Base-by-base conservation (phyloP, 2,329 filamentous ascomycete species). In the Cryphonectria japonica region DNA sequence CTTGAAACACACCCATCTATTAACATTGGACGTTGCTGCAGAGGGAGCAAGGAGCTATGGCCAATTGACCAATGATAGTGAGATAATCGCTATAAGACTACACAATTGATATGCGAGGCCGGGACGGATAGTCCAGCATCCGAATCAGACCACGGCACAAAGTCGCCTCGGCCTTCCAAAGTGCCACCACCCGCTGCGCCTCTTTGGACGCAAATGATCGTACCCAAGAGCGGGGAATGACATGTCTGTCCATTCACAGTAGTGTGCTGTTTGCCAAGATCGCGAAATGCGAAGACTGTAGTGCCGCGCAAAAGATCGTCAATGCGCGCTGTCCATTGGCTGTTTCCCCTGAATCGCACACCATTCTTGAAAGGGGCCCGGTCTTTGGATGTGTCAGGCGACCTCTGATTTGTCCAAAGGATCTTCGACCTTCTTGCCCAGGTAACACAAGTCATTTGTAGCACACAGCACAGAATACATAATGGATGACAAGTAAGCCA, bases 101-200 rank as follows among this genome's bases (percentile, higher is more conserved):
- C 26, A n/a, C 41, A 32, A 9, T 29, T 13, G 16, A 16, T n/a
- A 13, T 39, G n/a, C 39, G n/a, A 64, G n/a, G n/a, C 8, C 3
- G 32, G 43, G 43, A 26, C 63, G 63, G 63, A 43, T 22, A 29
- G 16, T 32, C 63, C 63, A 65, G 63, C 63, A 65, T 65, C 63
- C 63, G 63, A 26, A 34, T 65, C 63, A 65, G 43, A 32, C 63
- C 63, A 65, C 19, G 43, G 37, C 9, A 37, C 61, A 46, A 13
- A n/a, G 32, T 26, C 61, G 37, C n/a, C 37, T n/a, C 41, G 61
- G 2, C 61, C 37, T 26, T 37, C 34, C 29, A 29, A 8, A 22
- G 29, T 61, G 59, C 29, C 37, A 34, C 32, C 37, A 26, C 26
- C 39, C 41, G 37, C 61, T 43, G 61, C 37, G 22, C 34, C 61